Base-by-base conservation (phyloP, 371 early-diverging fungal genomes). In the Mortierella polycephala region DNA sequence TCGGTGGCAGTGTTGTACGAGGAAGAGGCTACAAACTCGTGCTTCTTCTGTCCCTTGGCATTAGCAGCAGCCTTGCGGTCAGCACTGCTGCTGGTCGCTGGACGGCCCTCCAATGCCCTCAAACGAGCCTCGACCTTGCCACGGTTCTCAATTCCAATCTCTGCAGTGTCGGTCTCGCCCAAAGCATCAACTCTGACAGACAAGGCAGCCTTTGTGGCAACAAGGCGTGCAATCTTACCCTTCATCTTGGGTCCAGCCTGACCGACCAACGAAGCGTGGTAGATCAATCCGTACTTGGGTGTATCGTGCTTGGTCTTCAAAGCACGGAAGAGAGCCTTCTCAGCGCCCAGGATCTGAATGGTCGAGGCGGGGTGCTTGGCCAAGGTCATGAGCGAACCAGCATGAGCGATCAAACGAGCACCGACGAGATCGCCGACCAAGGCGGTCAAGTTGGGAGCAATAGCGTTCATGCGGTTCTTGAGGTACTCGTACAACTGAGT, bases 281-380 rank as follows among this genome's bases (percentile, higher is more conserved):
- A 99, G 69, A 99, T 91, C 59, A 97, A 85, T 81, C 99, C 99
- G 82, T 97, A 97, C 87, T 99, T 98, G 71, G 99, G 99, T 40
- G 99, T 98, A 84, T 96, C 92, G 80, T 93, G 88, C 87, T 96
- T 94, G 63, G 94, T 93, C 90, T 96, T 97, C 74, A 98, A 83
- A 9, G 99, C 97, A 71, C 97, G 91, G 87, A 97, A 97, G 54
- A 98, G 90, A 21, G 97, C 97, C 90, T 99, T 99, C 86, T 99
- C 98, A 57, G 99, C 98, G 82, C 99, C 99, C 21, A 97, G 89
- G 60, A 99, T 96, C 88, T 99, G 99, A 62, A 99, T 91, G 65
- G 98, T 97, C 60, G 95, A 94, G 42, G 97, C 96, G 60, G 98
- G 96, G 82, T 92, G 89, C 87, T 97, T 96, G 81, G 95, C 92